phyloP scores from a whole-genome alignment of 495 filamentous ascomycete species.

The Lentithecium fluviatile region DNA sequence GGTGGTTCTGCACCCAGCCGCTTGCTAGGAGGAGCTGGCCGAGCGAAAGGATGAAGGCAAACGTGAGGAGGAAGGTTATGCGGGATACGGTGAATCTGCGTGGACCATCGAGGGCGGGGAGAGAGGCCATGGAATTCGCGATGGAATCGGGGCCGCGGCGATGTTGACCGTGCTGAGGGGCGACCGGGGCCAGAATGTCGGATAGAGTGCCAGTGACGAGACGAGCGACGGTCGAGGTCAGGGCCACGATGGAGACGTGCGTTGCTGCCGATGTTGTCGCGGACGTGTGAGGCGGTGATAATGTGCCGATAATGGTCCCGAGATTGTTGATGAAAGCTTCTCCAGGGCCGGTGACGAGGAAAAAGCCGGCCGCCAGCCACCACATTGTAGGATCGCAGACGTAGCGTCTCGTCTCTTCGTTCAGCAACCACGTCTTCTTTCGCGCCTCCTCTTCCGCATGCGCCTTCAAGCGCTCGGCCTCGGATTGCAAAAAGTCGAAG shows the following conservation, averaged over 20 bases:
- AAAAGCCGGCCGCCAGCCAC: conserved; percentile 87
- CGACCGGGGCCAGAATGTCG: conserved; percentile 77
- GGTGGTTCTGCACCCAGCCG: conserved; percentile 63
- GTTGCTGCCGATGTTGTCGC: conserved; percentile 65
- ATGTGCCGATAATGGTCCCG: conserved; percentile 84
- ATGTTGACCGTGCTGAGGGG: conserved; percentile 39
- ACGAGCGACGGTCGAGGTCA: conserved; percentile 86
- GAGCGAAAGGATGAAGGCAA: conserved; percentile 70
- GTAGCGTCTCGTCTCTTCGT: conserved; percentile 80
- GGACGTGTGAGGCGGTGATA: conserved; percentile 63
- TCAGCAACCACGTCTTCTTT: conserved; percentile 83
- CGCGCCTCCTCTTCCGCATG: conserved; percentile 63
- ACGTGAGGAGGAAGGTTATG: conserved; percentile 72
- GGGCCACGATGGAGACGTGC: conserved; percentile 86
- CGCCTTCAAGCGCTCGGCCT: conserved; percentile 48
- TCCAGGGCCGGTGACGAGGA: conserved; percentile 88
- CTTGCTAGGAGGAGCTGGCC: conserved; percentile 75
- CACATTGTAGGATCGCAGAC: conserved; percentile 90
- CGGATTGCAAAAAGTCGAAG: conserved; percentile 47
- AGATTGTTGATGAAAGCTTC: conserved; percentile 98
- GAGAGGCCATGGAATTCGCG: conserved; percentile 35
- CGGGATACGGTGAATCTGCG: conserved; percentile 65
- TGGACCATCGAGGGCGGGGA: conserved; percentile 37
- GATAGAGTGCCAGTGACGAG: conserved; percentile 81
- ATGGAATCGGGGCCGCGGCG: conserved; percentile 41